A percentile compares a stretch with the other conserved stretches of the same genome.
phyloP scores from a whole-genome alignment of 345 rosid genomes.

The Populus ilicifolia region DNA sequence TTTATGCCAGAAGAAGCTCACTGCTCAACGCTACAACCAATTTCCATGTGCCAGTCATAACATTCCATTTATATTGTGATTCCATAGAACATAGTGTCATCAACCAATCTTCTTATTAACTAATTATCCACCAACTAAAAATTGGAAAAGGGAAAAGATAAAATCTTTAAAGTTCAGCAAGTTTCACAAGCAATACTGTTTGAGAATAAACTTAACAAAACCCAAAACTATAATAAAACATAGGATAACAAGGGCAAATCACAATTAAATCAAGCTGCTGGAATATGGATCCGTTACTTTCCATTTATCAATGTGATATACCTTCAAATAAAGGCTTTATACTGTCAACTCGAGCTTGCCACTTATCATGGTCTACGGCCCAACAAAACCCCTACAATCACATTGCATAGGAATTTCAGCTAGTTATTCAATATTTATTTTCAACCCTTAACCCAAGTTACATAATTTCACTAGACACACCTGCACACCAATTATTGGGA shows the following conservation, averaged over 20 bases:
- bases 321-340: conserved; percentile 83
- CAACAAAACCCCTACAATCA: conserved; percentile 68
- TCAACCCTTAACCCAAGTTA: neutral
- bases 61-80: neutral
- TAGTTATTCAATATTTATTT: neutral
- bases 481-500: conserved; percentile 87
- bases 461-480: conserved; percentile 24
- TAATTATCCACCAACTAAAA: neutral
- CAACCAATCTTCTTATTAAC: neutral
- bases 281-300: neutral
- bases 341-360: conserved; percentile 84
- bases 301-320: conserved; percentile 14
- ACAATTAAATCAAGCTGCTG: neutral
- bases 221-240: neutral
- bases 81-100: neutral
- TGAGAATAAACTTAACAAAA: neutral
- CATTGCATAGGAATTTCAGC: conserved; percentile 9
- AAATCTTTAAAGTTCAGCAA: neutral
- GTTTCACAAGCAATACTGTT: neutral
- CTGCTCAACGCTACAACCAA: neutral
- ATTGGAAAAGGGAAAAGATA: neutral
- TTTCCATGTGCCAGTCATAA: neutral
- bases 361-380: conserved; percentile 76
- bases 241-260: neutral
- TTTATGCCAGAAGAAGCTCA: neutral